Base-by-base conservation (phyloP, 345 rosid species). In the Rhodamnia rubescens region DNA sequence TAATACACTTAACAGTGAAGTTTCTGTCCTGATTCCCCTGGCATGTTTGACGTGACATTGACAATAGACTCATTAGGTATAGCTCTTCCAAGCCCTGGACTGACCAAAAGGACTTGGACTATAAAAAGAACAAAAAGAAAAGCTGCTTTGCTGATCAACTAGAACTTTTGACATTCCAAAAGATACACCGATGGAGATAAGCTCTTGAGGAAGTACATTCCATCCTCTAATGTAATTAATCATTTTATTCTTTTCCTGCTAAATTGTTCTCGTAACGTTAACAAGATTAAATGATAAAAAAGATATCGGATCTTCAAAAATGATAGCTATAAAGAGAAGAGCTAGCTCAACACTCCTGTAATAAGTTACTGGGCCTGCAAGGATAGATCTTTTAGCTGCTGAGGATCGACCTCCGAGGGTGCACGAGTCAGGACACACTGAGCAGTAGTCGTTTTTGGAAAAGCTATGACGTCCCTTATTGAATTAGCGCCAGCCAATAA, bases 391-490 rank as follows among this genome's bases (percentile, higher is more conserved):
- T 90, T 86, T 10, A 97, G 95, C 92, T 95, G 98, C 87, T 92
- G 93, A 16, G 91, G 92, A 91, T 95, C 98, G n/a, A 97, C 99
- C 90, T 92, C 93, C 0, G 98, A 96, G 52, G 99, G 99, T n/a
- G 99, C 87, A 83, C 82, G 89, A 11, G 99, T 97, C 69, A 97
- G 92, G 56, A 96, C 95, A 90, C 99, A 97, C 87, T 95, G 98
- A n/a, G 96, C 99, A 1, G 98, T 94, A 10, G 96, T 93, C 13
- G 99, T 95, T 91, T 97, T 97, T 15, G 98, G 99, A 89, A 97
- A 97, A 21, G 99, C 99, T 58, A 97, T 96, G 54, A 95, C 99
- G 85, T 97, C 99, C 86, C 98, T 92, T 54, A 97, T 97, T 59
- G 98, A 96, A 90, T 83, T 95, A 2, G 98, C 89, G 58, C 93